phyloP scores from a whole-genome alignment of 306 rosid species.

The Fragaria nilgerrensis region DNA sequence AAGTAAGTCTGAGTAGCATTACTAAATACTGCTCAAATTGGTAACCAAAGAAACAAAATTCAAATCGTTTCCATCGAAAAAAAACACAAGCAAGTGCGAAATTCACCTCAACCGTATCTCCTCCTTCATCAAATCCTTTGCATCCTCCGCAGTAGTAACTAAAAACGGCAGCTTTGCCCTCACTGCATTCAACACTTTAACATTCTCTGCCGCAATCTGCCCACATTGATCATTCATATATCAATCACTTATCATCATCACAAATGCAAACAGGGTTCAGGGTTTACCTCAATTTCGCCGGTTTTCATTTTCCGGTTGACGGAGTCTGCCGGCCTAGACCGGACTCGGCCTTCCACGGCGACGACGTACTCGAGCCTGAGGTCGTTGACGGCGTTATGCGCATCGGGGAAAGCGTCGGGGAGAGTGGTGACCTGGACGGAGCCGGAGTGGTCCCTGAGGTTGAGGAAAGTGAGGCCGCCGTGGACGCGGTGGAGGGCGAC shows the following conservation, averaged over 20 bases:
- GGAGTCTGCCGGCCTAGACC: constrained; percentile 75
- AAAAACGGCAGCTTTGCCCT: constrained; percentile 75
- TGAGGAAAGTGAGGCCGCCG: constrained; percentile 79
- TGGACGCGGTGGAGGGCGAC: constrained; percentile 93
- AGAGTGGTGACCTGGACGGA: constrained; percentile 87
- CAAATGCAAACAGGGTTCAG: background rate
- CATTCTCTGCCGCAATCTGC: constrained; percentile 80
- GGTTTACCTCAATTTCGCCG: constrained; percentile 70
- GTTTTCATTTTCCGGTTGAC: constrained; percentile 84
- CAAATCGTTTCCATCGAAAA: background rate
- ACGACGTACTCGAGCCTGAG: constrained; percentile 82
- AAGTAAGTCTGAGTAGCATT: constrained; percentile 14
- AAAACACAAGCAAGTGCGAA: background rate
- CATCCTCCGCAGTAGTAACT: constrained; percentile 76
- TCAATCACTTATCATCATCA: background rate
- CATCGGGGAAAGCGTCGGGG: constrained; percentile 82
- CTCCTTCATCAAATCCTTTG: constrained; percentile 79
- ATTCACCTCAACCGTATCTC: constrained; percentile 86
- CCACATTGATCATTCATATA: constrained; percentile 6
- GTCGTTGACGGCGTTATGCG: constrained; percentile 63
- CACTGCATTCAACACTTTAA: constrained; percentile 74
- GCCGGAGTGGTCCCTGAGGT: constrained; percentile 84
- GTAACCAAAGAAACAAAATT: background rate
- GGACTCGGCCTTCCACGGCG: constrained; percentile 78
- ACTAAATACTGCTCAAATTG: constrained; percentile 21